These are phyloP conservation scores for Obba rivulosa DNA, from an alignment of 768 basidiomycete genomes.

Conservation along the genomic window DNA sequence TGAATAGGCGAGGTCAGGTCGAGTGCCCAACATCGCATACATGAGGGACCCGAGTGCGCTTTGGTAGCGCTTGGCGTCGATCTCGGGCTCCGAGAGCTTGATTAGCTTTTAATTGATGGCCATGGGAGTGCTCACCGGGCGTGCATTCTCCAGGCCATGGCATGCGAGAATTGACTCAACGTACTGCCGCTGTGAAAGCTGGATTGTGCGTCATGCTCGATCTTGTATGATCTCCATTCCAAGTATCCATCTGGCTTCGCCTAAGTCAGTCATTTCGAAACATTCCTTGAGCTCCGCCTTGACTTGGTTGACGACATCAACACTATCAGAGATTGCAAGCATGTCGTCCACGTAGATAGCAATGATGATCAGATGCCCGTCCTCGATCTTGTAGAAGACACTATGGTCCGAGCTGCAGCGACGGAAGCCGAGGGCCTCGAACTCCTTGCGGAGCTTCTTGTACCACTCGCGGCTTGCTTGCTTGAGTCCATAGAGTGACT, in stretches of 20 bases:
- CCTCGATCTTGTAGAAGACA: neutral
- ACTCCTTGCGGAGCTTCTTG: slow-evolving; percentile 11
- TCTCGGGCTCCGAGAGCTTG: neutral
- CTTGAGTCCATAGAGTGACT: slow-evolving; percentile 11
- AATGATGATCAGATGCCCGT: slow-evolving; percentile 1
- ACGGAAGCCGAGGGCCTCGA: slow-evolving; percentile 18
- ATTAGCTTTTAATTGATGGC: slow-evolving; percentile 1
- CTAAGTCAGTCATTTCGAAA: slow-evolving; percentile 8
- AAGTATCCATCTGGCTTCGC: slow-evolving; percentile 12
- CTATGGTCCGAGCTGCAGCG: slow-evolving; percentile 4
- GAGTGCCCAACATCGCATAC: slow-evolving; percentile 25
- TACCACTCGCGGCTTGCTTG: slow-evolving; percentile 11
- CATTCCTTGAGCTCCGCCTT: slow-evolving; percentile 3
- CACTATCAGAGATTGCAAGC: neutral
- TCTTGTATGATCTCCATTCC: slow-evolving; percentile 19
- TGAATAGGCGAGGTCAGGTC: slow-evolving; percentile 30
- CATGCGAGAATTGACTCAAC: slow-evolving; percentile 15
- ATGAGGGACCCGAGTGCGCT: slow-evolving; percentile 18
- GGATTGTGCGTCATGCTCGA: slow-evolving; percentile 10
- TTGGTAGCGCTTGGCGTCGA: slow-evolving; percentile 11
- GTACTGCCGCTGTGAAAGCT: slow-evolving; percentile 20
- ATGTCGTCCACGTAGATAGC: slow-evolving; percentile 14
- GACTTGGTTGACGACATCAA: neutral
- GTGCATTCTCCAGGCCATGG: slow-evolving; percentile 9
- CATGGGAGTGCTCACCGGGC: slow-evolving; percentile 7